Percentiles rank a stretch among this genome's conserved stretches.
Evolutionary conservation across 768 basidiomycete species (phyloP).

Genomic region (Tephrocybe rancida): DNA sequence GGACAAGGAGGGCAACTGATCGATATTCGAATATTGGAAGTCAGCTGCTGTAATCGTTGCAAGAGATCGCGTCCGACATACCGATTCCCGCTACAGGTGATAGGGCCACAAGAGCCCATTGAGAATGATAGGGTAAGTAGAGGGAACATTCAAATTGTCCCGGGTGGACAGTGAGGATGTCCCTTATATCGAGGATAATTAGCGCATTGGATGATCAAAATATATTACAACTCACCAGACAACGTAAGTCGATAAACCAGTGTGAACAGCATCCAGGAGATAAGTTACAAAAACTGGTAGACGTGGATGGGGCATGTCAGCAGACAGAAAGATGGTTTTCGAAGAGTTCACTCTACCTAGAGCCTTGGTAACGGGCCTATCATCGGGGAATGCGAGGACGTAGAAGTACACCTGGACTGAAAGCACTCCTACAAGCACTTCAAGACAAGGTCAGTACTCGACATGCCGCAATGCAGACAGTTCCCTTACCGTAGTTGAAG

Average conservation of each 20-base stretch:
- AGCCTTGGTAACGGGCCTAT: not conserved
- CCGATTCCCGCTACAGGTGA: not conserved
- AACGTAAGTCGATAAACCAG: not conserved
- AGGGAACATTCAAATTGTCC: not conserved
- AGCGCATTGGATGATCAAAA: not conserved
- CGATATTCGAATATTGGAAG: not conserved
- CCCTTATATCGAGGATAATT: not conserved
- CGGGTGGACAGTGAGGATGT: not conserved
- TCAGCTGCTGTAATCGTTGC: not conserved
- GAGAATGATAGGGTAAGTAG: no score
- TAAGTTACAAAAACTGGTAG: not conserved
- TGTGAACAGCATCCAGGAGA: not conserved
- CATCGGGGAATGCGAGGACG: not conserved
- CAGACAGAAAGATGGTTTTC: not conserved
- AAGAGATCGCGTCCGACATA: no score
- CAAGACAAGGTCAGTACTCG: not conserved
- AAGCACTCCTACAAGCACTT: not conserved
- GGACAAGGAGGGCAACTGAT: not conserved
- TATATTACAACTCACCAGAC: not conserved
- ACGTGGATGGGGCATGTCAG: not conserved
- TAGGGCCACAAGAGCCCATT: not conserved
- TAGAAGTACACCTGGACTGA: constrained; percentile 1
- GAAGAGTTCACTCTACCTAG: not conserved
- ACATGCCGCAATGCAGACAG: no score
- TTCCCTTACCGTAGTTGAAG: not conserved